Evolutionary conservation across 176 grass and related monocot genomes (phyloP).

Genomic region (Guadua angustifolia): DNA sequence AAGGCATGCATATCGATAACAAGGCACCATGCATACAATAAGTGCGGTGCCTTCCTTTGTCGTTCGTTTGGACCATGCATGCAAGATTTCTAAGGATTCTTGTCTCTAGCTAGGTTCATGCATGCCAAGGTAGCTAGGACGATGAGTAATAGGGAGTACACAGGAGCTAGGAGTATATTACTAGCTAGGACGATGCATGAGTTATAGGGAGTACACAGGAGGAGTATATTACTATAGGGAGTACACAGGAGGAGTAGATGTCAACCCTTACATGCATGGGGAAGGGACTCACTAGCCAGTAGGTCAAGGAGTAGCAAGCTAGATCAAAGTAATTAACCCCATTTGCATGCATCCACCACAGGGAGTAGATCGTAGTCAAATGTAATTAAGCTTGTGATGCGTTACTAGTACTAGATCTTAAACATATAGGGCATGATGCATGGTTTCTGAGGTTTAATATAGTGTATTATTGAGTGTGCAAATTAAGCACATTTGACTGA

Average conservation of each 20-base stretch:
- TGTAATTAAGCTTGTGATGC: no score
- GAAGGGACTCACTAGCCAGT: not conserved
- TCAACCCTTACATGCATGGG: not conserved
- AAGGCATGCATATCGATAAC: not conserved
- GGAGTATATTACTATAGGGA: not conserved
- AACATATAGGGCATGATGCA: not conserved
- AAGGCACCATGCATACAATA: not conserved
- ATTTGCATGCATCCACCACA: not conserved
- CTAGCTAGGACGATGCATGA: no score
- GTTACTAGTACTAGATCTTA: no score
- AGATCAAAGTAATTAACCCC: not conserved
- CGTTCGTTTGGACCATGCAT: not conserved
- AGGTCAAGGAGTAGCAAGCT: not conserved
- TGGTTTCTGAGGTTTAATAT: not conserved
- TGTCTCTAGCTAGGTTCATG: not conserved
- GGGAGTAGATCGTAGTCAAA: no score
- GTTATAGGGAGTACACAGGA: no score
- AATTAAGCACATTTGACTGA: slow-evolving; percentile 36
- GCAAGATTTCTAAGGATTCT: not conserved
- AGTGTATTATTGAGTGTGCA: not conserved
- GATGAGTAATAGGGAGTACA: no score
- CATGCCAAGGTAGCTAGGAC: not conserved
- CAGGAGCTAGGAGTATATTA: not conserved
- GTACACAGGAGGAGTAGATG: not conserved
- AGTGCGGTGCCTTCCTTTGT: not conserved